Evolutionary conservation across 805 yeast genomes (phyloP).

Genomic region (Hanseniaspora nectarophila): DNA sequence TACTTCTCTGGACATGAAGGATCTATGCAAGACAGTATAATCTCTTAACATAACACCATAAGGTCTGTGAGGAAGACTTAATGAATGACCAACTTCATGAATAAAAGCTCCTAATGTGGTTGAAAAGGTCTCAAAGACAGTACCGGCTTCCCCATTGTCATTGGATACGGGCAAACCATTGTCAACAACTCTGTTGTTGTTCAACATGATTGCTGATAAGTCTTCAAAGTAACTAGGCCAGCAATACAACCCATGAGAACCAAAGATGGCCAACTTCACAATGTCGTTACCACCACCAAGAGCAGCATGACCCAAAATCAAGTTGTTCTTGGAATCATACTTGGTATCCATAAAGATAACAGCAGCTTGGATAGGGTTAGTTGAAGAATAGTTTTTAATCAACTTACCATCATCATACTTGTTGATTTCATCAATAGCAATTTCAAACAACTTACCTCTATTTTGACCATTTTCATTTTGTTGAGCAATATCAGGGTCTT

Average conservation of each 20-base stretch:
- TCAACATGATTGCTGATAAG: slow-evolving; percentile 44
- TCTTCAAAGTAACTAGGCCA: slow-evolving; percentile 90
- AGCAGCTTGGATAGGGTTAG: slow-evolving; percentile 60
- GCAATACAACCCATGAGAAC: slow-evolving; percentile 80
- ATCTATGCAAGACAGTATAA: slow-evolving; percentile 66
- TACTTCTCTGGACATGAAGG: slow-evolving; percentile 63
- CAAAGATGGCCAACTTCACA: slow-evolving; percentile 76
- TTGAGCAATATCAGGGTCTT: slow-evolving; percentile 74
- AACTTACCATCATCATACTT: slow-evolving; percentile 44
- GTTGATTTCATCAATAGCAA: slow-evolving; percentile 63
- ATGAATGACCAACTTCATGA: slow-evolving; percentile 87
- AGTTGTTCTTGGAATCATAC: slow-evolving; percentile 51
- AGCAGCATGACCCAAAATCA: slow-evolving; percentile 82
- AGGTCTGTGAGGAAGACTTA: slow-evolving; percentile 88
- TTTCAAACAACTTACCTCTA: slow-evolving; percentile 63
- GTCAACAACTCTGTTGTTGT: slow-evolving; percentile 13
- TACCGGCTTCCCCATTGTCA: slow-evolving; percentile 71
- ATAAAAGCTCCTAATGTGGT: slow-evolving; percentile 84
- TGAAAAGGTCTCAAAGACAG: slow-evolving; percentile 81
- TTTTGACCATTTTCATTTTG: slow-evolving; percentile 65
- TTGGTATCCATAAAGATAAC: slow-evolving; percentile 74
- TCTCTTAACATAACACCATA: slow-evolving; percentile 85
- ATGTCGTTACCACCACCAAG: slow-evolving; percentile 74
- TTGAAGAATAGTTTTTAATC: slow-evolving; percentile 16
- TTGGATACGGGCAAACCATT: slow-evolving; percentile 51